Conservation (phyloP, 1,139 yeast species). For the Suhomyces guaymorum region DNA sequence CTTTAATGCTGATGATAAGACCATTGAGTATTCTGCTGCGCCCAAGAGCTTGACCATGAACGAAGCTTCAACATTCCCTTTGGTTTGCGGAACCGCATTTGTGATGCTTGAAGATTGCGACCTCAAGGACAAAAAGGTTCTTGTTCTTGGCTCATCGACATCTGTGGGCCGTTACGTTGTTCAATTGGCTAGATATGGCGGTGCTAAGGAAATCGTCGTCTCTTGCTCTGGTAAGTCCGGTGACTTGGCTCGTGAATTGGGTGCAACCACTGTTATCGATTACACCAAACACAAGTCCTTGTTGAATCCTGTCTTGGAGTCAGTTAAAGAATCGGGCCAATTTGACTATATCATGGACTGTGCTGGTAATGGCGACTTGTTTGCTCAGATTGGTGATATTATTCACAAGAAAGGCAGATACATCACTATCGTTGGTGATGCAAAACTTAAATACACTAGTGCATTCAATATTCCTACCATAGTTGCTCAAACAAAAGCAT, state of each 20-base stretch:
- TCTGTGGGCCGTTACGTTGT: constrained; percentile 65
- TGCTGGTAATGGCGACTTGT: constrained; percentile 30
- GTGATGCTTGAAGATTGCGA: constrained; percentile 36
- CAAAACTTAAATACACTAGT: constrained; percentile 32
- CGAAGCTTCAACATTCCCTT: constrained; percentile 62
- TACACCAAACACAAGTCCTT: constrained; percentile 40
- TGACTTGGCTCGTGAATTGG: constrained; percentile 44
- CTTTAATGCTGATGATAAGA: constrained; percentile 47
- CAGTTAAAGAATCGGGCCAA: constrained; percentile 27
- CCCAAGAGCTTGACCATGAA: constrained; percentile 51
- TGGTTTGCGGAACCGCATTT: constrained; percentile 60
- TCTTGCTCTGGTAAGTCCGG: constrained; percentile 39
- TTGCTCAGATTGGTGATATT: constrained; percentile 25
- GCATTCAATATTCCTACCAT: constrained; percentile 3
- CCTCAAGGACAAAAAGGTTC: constrained; percentile 38
- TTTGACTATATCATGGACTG: constrained; percentile 43
- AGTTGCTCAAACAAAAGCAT: constrained; percentile 1
- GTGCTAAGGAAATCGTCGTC: constrained; percentile 48
- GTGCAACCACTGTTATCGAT: constrained; percentile 55
- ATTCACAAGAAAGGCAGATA: constrained; percentile 35
- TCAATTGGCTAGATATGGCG: constrained; percentile 55
- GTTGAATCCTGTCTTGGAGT: constrained; percentile 27
- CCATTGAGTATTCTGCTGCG: constrained; percentile 39
- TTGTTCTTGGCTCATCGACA: constrained; percentile 74
- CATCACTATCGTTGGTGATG: constrained; percentile 55